Percentiles rank a stretch among this genome's conserved stretches.
These are phyloP conservation scores for Aspergillus viridinutans DNA, from an alignment of 2,329 filamentous ascomycete species.

Conservation along the genomic window DNA sequence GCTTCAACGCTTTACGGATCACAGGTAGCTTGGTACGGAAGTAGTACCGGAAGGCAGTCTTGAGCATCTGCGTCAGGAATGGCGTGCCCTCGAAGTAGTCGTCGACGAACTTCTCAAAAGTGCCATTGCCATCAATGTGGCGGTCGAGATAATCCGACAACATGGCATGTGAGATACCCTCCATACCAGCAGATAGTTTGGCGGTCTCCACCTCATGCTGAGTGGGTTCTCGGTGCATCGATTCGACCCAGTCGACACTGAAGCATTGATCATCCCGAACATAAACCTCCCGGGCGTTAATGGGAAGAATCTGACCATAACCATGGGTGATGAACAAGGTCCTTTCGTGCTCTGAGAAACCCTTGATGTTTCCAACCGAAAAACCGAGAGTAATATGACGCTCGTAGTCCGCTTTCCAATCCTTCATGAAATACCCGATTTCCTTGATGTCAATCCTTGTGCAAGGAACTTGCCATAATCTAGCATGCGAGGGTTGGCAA, in stretches of 20 bases:
- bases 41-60: conserved; percentile 93
- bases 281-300: conserved; percentile 89
- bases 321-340: conserved; percentile 93
- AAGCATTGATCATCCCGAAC: conserved; percentile 91
- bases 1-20: conserved; percentile 91
- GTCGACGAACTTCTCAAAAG: conserved; percentile 89
- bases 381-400: conserved; percentile 82
- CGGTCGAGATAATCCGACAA: conserved; percentile 91
- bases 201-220: conserved; percentile 85
- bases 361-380: conserved; percentile 93
- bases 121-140: conserved; percentile 84
- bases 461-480: conserved; percentile 95
- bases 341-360: conserved; percentile 60
- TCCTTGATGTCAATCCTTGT: conserved; percentile 98
- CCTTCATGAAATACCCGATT: conserved; percentile 97
- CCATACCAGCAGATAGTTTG: conserved; percentile 81
- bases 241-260: conserved; percentile 89
- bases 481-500: conserved; percentile 91
- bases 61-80: conserved; percentile 92
- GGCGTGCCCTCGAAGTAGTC: conserved; percentile 94
- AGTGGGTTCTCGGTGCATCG: conserved; percentile 67
- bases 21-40: conserved; percentile 81
- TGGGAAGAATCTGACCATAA: conserved; percentile 87
- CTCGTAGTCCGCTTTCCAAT: conserved; percentile 97
- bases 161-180: conserved; percentile 75